phyloP scores from a whole-genome alignment of 2,329 filamentous ascomycete species.

The Ophiosphaerella herpotricha region DNA sequence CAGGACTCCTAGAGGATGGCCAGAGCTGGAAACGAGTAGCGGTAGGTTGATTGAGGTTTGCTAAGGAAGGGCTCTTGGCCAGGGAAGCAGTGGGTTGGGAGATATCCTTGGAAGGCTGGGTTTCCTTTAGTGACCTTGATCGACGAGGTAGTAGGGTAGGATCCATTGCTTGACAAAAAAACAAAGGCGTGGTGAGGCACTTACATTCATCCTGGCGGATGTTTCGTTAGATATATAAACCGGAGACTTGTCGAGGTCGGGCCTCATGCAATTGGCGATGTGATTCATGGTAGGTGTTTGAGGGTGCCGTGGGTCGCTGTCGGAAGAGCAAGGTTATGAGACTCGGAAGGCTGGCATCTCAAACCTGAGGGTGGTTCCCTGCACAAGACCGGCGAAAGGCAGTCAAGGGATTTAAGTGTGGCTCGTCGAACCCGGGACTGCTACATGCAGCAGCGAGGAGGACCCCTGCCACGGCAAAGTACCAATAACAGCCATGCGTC shows the following conservation, averaged over 20 bases:
- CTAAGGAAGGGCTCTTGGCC: constrained; percentile 36
- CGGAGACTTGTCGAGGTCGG: constrained; percentile 34
- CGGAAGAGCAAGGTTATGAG: constrained; percentile 46
- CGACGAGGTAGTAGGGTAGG: constrained; percentile 35
- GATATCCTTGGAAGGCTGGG: constrained; percentile 35
- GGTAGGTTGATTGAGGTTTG: constrained; percentile 25
- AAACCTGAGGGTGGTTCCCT: constrained; percentile 47
- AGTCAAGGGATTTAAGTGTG: constrained; percentile 44
- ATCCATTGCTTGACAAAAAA: constrained; percentile 34
- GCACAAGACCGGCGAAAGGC: constrained; percentile 43
- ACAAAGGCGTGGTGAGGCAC: constrained; percentile 17
- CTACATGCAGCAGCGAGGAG: constrained; percentile 40
- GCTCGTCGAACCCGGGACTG: constrained; percentile 43
- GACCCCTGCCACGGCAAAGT: constrained; percentile 35
- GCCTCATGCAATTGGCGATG: constrained; percentile 51
- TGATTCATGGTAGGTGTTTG: constrained; percentile 49
- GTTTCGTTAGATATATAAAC: constrained; percentile 48
- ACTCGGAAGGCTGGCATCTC: constrained; percentile 47
- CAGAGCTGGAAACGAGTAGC: constrained; percentile 44
- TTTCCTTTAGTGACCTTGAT: constrained; percentile 41
- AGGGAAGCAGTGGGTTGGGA: constrained; percentile 17
- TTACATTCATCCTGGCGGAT: constrained; percentile 38
- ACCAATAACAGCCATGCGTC: constrained; percentile 39
- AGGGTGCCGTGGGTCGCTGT: constrained; percentile 43
- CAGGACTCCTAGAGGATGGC: constrained; percentile 40